A percentile compares a stretch with the other conserved stretches of the same genome.
Conservation (phyloP, 1,139 yeast species). For the Lipomyces yarrowii region DNA sequence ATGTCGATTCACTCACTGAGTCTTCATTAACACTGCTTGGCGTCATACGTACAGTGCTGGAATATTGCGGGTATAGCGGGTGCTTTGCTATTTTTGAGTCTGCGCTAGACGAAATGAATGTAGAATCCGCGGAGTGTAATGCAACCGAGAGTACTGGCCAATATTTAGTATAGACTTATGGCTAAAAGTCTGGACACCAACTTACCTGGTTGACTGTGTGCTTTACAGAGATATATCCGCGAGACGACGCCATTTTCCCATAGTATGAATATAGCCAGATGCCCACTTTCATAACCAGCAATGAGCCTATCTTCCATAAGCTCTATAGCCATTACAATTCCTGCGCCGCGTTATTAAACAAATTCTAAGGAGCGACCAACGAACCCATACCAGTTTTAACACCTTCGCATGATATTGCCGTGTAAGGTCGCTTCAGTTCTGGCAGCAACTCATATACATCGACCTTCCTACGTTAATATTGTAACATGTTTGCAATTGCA, state of each 20-base stretch:
- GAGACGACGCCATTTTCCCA: conserved; percentile 16
- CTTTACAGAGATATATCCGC: conserved; percentile 31
- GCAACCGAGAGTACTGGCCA: conserved; percentile 36
- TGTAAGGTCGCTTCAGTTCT: conserved; percentile 33
- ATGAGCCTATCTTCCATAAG: conserved; percentile 35
- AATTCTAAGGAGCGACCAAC: background rate
- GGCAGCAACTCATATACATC: conserved; percentile 41
- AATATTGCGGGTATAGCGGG: conserved; percentile 22
- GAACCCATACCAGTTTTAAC: conserved; percentile 20
- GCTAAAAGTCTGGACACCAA: background rate
- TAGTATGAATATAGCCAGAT: conserved; percentile 38
- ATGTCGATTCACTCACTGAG: conserved; percentile 4
- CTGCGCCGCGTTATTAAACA: conserved; percentile 33
- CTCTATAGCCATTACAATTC: conserved; percentile 46
- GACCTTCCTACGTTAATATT: conserved; percentile 25
- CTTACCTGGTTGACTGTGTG: conserved; percentile 43
- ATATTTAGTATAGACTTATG: background rate
- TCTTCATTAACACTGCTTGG: background rate
- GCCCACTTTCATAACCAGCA: conserved; percentile 48
- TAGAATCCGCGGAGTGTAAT: conserved; percentile 23
- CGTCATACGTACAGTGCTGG: background rate
- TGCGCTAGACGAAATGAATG: conserved; percentile 42
- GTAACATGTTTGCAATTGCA: background rate
- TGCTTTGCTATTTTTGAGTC: conserved; percentile 41
- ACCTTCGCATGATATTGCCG: conserved; percentile 15